These are phyloP conservation scores for Cucurbitaria berberidis DNA, from an alignment of 2,329 filamentous ascomycete species.

Conservation along the genomic window DNA sequence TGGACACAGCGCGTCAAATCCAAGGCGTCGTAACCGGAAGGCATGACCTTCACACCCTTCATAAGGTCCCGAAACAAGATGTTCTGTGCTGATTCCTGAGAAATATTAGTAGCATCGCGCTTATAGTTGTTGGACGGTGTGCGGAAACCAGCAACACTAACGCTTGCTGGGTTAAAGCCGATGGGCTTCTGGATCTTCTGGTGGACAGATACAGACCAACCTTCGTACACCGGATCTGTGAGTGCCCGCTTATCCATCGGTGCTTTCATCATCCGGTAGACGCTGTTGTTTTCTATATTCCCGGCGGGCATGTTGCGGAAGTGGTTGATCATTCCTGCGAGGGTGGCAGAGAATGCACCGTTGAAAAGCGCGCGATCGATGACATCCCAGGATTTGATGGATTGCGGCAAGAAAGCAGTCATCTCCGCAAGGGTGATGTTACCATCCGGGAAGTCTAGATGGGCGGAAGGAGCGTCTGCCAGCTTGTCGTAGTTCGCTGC, in stretches of 20 bases:
- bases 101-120: background rate
- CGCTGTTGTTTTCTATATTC: conserved; percentile 13
- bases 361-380: conserved; percentile 33
- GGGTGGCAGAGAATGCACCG: conserved; percentile 11
- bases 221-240: conserved; percentile 10
- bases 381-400: conserved; percentile 29
- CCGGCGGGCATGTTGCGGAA: conserved; percentile 20
- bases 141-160: conserved; percentile 26
- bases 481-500: conserved; percentile 18
- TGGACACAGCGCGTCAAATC: conserved; percentile 31
- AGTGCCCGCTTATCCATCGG: conserved; percentile 18
- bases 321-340: conserved; percentile 25
- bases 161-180: conserved; percentile 14
- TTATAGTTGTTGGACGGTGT: conserved; percentile 1
- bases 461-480: conserved; percentile 19
- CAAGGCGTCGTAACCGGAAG: conserved; percentile 22
- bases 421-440: conserved; percentile 37
- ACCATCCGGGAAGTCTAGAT: conserved; percentile 23
- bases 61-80: conserved; percentile 26
- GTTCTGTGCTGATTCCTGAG: background rate
- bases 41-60: conserved; percentile 18
- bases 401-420: conserved; percentile 30
- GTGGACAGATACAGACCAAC: conserved; percentile 24
- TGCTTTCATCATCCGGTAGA: conserved; percentile 26
- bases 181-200: conserved; percentile 5